phyloP scores from a whole-genome alignment of 2,329 filamentous ascomycete species.

The Pseudogymnoascus sp. region DNA sequence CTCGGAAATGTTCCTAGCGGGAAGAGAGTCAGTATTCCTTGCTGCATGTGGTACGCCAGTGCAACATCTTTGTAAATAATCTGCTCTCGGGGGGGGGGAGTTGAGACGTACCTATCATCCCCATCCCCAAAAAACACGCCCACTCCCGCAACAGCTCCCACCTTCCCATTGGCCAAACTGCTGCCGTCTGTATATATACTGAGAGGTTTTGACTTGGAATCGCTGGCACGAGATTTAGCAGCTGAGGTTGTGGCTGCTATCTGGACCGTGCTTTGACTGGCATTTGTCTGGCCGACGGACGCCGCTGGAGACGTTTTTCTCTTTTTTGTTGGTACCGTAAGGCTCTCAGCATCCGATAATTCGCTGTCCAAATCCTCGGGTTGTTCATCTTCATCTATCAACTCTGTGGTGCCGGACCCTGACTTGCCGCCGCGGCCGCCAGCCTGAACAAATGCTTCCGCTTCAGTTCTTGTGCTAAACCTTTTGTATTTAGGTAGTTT shows the following conservation, averaged over 20 bases:
- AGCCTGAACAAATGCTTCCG: conserved; percentile 62
- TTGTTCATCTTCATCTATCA: conserved; percentile 21
- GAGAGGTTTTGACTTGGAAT: conserved; percentile 25
- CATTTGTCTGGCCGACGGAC: conserved; percentile 30
- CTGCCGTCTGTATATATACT: conserved; percentile 57
- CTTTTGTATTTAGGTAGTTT: conserved; percentile 58
- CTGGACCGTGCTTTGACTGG: conserved; percentile 3
- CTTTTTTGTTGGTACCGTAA: not conserved
- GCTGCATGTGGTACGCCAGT: not conserved
- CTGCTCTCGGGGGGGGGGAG: not conserved
- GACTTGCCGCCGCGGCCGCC: conserved; percentile 21
- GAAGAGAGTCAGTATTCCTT: conserved; percentile 12
- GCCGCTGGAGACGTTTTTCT: conserved; percentile 23
- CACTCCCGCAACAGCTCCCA: conserved; percentile 48
- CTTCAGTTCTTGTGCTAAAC: conserved; percentile 60
- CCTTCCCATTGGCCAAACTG: conserved; percentile 47
- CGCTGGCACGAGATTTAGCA: conserved; percentile 17
- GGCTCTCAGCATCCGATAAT: conserved; percentile 34
- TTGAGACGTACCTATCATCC: conserved; percentile 41
- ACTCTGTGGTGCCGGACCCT: conserved; percentile 16
- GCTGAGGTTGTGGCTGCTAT: conserved; percentile 13
- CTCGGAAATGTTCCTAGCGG: conserved; percentile 44
- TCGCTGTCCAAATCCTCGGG: conserved; percentile 29
- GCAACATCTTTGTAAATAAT: not conserved
- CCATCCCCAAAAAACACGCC: conserved; percentile 54